Conservation (phyloP, 805 yeast species). For the Zygoascus tannicola region DNA sequence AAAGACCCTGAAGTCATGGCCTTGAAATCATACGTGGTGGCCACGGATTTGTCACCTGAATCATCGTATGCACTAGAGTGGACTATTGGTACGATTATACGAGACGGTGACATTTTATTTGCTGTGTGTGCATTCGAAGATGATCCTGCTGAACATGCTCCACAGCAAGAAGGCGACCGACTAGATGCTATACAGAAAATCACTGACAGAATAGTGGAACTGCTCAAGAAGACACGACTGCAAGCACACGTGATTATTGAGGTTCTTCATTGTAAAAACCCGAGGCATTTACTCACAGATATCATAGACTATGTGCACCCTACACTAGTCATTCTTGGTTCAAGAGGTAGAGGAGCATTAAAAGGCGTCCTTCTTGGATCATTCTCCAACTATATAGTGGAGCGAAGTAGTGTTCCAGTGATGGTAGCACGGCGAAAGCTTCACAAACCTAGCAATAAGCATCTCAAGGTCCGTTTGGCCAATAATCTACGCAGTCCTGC, state of each 20-base stretch:
- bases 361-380: conserved; percentile 70
- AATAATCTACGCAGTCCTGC: conserved; percentile 26
- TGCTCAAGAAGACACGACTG: conserved; percentile 55
- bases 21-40: conserved; percentile 55
- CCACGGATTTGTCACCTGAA: conserved; percentile 77
- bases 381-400: conserved; percentile 60
- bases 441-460: conserved; percentile 56
- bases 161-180: conserved; percentile 28
- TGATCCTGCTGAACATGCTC: conserved; percentile 11
- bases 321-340: conserved; percentile 65
- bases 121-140: conserved; percentile 40
- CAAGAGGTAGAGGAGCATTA: conserved; percentile 61
- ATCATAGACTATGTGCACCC: conserved; percentile 64
- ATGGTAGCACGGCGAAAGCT: conserved; percentile 71
- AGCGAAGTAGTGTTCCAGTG: conserved; percentile 64
- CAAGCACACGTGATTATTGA: conserved; percentile 68
- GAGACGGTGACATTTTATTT: conserved; percentile 73
- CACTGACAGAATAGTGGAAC: conserved; percentile 32
- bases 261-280: conserved; percentile 66
- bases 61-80: conserved; percentile 78
- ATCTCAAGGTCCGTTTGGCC: conserved; percentile 35
- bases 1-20: conserved; percentile 15
- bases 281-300: conserved; percentile 60
- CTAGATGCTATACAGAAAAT: conserved; percentile 36
- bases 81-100: conserved; percentile 76